A percentile compares a stretch with the other conserved stretches of the same genome.
These are phyloP conservation scores for grape (Vitis vinifera) DNA, from an alignment of 164 flowering plant genomes.

Conservation along the genomic window DNA sequence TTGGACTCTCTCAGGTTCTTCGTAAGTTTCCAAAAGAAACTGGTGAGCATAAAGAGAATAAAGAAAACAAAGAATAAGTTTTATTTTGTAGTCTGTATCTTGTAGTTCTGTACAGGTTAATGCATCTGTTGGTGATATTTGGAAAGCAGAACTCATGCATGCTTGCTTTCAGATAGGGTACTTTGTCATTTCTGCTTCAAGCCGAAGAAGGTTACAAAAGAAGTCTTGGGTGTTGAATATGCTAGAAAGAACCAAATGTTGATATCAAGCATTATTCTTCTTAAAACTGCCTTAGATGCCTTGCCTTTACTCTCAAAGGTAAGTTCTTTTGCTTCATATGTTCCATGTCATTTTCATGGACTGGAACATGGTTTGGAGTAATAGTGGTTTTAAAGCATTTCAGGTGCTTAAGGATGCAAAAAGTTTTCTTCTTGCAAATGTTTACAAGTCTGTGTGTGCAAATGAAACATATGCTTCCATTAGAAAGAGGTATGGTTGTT, in stretches of 20 bases:
- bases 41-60: constrained; percentile 42
- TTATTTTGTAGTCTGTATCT: background rate
- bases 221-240: constrained; percentile 51
- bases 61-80: background rate
- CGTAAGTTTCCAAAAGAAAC: constrained; percentile 98
- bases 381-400: background rate
- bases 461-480: constrained; percentile 76
- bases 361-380: background rate
- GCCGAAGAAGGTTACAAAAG: constrained; percentile 81
- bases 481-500: constrained; percentile 60
- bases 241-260: constrained; percentile 77
- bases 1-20: constrained; percentile 89
- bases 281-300: constrained; percentile 93
- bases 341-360: background rate
- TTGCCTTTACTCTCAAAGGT: constrained; percentile 91
- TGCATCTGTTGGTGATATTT: background rate
- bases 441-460: constrained; percentile 82
- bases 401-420: constrained; percentile 96
- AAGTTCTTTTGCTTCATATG: constrained; percentile 6
- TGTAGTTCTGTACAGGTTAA: background rate
- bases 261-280: constrained; percentile 92
- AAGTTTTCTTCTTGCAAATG: constrained; percentile 77
- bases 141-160: background rate
- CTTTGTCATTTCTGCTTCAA: constrained; percentile 99
- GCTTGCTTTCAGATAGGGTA: constrained; percentile 71